Evolutionary conservation across 179 eudicot species (phyloP).

Genomic region (Spinacia oleracea): DNA sequence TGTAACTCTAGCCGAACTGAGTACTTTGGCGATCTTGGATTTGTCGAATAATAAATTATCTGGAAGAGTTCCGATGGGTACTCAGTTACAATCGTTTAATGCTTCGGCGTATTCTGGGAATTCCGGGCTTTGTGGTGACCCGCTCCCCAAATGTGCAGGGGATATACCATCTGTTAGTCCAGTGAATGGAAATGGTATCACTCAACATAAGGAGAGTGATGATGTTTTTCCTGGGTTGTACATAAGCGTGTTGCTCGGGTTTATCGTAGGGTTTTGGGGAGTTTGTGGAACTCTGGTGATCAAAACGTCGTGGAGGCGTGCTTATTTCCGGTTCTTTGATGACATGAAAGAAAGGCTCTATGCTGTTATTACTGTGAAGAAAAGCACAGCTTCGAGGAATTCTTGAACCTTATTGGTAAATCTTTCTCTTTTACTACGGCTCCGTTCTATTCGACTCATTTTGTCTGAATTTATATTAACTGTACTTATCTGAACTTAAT

Average conservation of each 20-base stretch:
- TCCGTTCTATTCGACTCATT: too few relatives aligned
- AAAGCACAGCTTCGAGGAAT: constrained; percentile 1
- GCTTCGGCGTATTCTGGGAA: constrained; percentile 14
- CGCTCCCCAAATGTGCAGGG: constrained; percentile 21
- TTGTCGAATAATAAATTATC: constrained; percentile 25
- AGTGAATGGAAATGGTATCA: background rate
- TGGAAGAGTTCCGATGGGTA: constrained; percentile 13
- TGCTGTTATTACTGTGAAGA: background rate
- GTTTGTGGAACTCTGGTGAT: constrained; percentile 25
- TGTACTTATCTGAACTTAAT: too few relatives aligned
- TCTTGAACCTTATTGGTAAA: background rate
- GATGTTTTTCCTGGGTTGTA: background rate
- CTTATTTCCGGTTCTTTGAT: constrained; percentile 16
- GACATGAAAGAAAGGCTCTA: background rate
- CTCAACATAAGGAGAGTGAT: background rate
- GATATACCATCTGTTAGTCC: background rate
- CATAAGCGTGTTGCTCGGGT: constrained; percentile 9
- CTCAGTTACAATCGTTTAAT: constrained; percentile 23
- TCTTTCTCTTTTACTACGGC: too few relatives aligned
- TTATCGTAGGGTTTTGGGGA: constrained; percentile 28
- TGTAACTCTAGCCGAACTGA: constrained; percentile 11
- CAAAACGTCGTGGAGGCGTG: constrained; percentile 26
- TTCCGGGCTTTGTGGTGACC: constrained; percentile 19
- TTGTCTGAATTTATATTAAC: too few relatives aligned
- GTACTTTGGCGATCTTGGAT: constrained; percentile 7